Evolutionary conservation across 805 yeast genomes (phyloP).

Genomic region (Sungouiozyma ichnusensis): DNA sequence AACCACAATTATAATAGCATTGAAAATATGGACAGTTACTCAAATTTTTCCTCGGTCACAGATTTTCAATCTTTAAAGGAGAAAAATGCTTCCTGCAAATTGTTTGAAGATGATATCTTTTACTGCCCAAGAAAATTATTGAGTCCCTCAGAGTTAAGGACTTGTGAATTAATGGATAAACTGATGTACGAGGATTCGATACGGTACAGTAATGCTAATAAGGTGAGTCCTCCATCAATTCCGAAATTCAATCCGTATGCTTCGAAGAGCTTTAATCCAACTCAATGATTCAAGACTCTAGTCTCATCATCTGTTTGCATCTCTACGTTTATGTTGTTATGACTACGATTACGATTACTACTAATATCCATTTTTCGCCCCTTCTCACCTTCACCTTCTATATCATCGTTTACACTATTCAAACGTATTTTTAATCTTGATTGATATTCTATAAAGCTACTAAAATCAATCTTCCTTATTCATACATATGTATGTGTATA

Average conservation of each 20-base stretch:
- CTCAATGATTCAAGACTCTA: slow-evolving; percentile 8
- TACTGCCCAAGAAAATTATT: slow-evolving; percentile 25
- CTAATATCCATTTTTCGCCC: not conserved
- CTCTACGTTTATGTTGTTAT: not conserved
- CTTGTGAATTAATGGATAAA: slow-evolving; percentile 21
- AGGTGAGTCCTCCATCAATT: not conserved
- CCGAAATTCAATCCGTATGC: slow-evolving; percentile 55
- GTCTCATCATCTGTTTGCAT: not conserved
- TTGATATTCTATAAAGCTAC: not conserved
- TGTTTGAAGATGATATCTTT: slow-evolving; percentile 26
- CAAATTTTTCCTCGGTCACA: not conserved
- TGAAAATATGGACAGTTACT: not conserved
- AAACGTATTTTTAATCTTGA: not conserved
- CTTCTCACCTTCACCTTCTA: slow-evolving; percentile 4
- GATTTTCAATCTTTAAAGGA: slow-evolving; percentile 8
- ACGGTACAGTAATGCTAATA: not conserved
- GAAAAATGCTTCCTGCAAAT: slow-evolving; percentile 21
- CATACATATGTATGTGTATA: not conserved
- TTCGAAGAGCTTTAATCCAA: slow-evolving; percentile 51
- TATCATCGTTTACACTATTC: slow-evolving; percentile 1
- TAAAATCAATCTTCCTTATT: no score
- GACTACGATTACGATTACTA: no score
- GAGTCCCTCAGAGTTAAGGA: slow-evolving; percentile 19
- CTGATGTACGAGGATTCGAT: slow-evolving; percentile 7
- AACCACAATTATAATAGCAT: not conserved